Conservation (phyloP, 1,284 basidiomycete genomes). For the Tilletia setariae region DNA sequence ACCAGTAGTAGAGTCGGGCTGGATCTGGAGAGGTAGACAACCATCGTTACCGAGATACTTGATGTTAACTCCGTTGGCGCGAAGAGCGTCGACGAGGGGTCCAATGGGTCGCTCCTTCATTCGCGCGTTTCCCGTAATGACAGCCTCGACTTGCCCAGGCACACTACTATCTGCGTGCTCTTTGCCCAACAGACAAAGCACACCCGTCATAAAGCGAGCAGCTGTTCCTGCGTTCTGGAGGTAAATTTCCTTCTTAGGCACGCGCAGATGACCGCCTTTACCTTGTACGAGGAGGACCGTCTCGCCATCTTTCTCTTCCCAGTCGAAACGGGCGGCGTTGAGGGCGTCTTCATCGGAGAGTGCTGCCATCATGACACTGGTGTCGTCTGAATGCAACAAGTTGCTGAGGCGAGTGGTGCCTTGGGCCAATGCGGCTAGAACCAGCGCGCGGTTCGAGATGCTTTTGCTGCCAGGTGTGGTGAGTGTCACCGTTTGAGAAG, state of each 20-base stretch:
- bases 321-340: conserved; percentile 79
- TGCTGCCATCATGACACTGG: conserved; percentile 97
- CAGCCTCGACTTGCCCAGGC: conserved; percentile 28
- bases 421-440: conserved; percentile 84
- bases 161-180: conserved; percentile 22
- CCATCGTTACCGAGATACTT: conserved; percentile 75
- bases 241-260: conserved; percentile 72
- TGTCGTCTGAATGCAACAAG: conserved; percentile 93
- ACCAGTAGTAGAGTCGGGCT: conserved; percentile 35
- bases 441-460: conserved; percentile 90
- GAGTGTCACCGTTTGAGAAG: conserved; percentile 64
- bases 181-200: conserved; percentile 68
- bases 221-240: conserved; percentile 97
- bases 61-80: conserved; percentile 75
- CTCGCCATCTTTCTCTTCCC: conserved; percentile 83
- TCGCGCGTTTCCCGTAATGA: conserved; percentile 92
- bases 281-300: conserved; percentile 82
- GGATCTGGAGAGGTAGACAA: conserved; percentile 83
- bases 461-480: conserved; percentile 93
- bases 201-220: conserved; percentile 92
- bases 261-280: conserved; percentile 70
- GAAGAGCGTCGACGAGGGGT: conserved; percentile 87
- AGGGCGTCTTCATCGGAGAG: conserved; percentile 69
- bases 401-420: conserved; percentile 87
- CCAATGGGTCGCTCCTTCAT: conserved; percentile 97